Conservation (phyloP, 2,329 filamentous ascomycete species). For the Xylaria sp. region DNA sequence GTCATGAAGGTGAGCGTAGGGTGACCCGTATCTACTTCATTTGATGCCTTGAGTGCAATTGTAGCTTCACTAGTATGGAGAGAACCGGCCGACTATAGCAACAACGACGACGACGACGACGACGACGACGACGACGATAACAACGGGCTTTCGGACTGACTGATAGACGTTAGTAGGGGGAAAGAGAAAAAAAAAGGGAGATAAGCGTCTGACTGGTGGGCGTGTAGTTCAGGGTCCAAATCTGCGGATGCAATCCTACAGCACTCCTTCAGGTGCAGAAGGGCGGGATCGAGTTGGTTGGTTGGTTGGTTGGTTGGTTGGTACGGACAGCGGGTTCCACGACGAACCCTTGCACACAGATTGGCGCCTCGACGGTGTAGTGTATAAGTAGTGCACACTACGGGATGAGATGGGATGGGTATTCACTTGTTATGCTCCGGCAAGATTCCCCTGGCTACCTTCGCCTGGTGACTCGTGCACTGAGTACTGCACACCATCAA, state of each 20-base stretch:
- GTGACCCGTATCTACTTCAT: constrained; percentile 33
- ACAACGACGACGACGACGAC: constrained; percentile 15
- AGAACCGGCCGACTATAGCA: constrained; percentile 27
- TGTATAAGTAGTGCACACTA: neutral
- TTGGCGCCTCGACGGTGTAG: neutral
- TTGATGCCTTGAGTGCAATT: constrained; percentile 30
- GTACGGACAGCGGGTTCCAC: constrained; percentile 25
- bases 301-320: neutral
- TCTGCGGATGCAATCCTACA: constrained; percentile 34
- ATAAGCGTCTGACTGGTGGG: constrained; percentile 36
- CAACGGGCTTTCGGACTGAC: constrained; percentile 13
- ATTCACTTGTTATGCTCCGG: neutral
- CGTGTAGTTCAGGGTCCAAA: constrained; percentile 37
- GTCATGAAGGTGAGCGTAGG: constrained; percentile 37
- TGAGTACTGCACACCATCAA: neutral
- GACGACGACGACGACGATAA: constrained; percentile 9
- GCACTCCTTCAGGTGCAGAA: constrained; percentile 12
- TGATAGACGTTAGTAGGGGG: constrained; percentile 29
- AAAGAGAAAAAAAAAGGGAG: constrained; percentile 35
- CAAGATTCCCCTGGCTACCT: neutral
- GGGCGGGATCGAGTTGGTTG: constrained; percentile 26
- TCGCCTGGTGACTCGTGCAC: neutral
- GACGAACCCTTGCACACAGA: constrained; percentile 6
- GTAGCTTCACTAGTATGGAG: constrained; percentile 28
- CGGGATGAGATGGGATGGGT: neutral